Evolutionary conservation across 78 protist species (phyloP), one percentile per base, ranked within the genome.

Genomic region (Dictyostelium firmibasis): DNA sequence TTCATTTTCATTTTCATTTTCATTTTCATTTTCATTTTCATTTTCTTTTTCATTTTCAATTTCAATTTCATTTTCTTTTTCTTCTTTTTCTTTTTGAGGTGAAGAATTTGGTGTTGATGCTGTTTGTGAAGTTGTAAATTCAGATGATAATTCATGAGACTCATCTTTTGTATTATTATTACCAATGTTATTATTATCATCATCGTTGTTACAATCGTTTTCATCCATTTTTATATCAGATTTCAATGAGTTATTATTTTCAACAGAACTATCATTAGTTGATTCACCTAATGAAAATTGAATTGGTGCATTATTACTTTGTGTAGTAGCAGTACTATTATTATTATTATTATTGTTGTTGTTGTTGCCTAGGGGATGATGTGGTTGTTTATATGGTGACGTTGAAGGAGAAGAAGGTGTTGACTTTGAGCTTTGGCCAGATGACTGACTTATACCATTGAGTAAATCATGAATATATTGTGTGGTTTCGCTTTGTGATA

Each of bases 401-500:
- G 82, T 76, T 38, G 82, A 76, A 76, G 82, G 62, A 18, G 82
- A 38, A 36, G 53, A 16, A 0, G 82, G 53, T n/a, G 82, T 76
- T 33, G 70, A 25, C 38, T n/a, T 64, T 64, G 83, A 78, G 25
- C 29, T 78, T 35, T 43, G 60, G 36, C 27, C 8, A 31, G 84
- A 86, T 74, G 53, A 9, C 14, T 38, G 47, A 62, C 47, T 87
- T 64, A 87, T 44, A 0, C 94, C 94, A 81, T 64, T 57, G 25
- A 89, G 31, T 25, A 89, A 53, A 57, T 89, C 94, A 44, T 83
- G 44, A 67, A 89, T 89, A 81, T 89, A 89, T 36, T 75, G 50
- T n/a, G 78, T 76, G 14, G 94, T 81, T 27, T 89, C 94, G 1
- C 18, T 25, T 16, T 81, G 82, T 3, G 94, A 78, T 25, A 89